Percentiles rank a stretch among this genome's conserved stretches.
These are phyloP conservation scores for Helminthosporium solani DNA, from an alignment of 2,329 filamentous ascomycete species.

Conservation along the genomic window DNA sequence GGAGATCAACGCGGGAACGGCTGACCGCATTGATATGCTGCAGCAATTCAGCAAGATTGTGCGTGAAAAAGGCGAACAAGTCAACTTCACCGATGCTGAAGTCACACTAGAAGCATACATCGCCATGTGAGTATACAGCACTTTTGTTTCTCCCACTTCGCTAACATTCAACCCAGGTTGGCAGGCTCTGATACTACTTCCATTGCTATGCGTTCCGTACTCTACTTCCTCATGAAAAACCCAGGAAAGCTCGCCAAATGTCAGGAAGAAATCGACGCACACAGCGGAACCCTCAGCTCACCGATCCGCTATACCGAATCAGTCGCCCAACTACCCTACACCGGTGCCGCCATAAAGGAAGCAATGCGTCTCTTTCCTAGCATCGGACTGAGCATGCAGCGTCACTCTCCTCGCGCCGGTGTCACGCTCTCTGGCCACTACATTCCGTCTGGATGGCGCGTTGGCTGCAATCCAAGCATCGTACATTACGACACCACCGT, in stretches of 20 bases:
- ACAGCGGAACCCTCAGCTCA: conserved; percentile 11
- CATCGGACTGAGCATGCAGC: conserved; percentile 25
- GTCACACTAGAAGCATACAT: conserved; percentile 30
- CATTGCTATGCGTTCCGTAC: conserved; percentile 30
- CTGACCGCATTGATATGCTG: conserved; percentile 9
- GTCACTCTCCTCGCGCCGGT: conserved; percentile 23
- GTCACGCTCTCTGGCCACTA: conserved; percentile 17
- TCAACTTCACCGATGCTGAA: conserved; percentile 34
- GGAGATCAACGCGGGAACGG: conserved; percentile 4
- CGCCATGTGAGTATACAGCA: conserved; percentile 26
- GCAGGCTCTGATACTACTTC: conserved; percentile 43
- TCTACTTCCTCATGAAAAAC: conserved; percentile 44
- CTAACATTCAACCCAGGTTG: conserved; percentile 19
- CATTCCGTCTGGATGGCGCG: conserved; percentile 37
- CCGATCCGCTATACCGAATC: conserved; percentile 21
- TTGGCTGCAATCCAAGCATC: conserved; percentile 41
- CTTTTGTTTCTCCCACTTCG: conserved; percentile 6
- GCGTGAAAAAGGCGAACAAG: conserved; percentile 26
- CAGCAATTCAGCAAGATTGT: conserved; percentile 27
- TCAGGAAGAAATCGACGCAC: conserved; percentile 19
- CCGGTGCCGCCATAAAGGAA: conserved; percentile 38
- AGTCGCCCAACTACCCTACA: conserved; percentile 21
- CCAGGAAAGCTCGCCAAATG: conserved; percentile 22
- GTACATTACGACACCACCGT: conserved; percentile 43
- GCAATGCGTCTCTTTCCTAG: conserved; percentile 21